Conservation (phyloP, 1,284 basidiomycete species). For the Malassezia sympodialis region DNA sequence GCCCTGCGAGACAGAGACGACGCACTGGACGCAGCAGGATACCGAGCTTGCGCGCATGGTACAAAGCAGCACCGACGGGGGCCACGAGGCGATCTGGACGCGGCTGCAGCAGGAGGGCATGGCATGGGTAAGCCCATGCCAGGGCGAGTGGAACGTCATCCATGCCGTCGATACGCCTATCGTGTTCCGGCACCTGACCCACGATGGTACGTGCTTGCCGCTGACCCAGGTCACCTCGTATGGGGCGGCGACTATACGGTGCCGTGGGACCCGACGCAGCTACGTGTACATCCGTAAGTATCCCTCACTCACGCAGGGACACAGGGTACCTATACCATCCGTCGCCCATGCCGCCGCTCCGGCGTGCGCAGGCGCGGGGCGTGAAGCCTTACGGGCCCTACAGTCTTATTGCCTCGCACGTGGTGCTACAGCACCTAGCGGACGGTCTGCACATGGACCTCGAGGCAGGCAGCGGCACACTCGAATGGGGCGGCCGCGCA, state of each 20-base stretch:
- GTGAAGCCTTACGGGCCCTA: conserved; percentile 9
- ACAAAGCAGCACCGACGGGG: conserved; percentile 17
- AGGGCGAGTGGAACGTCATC: conserved; percentile 41
- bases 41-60: conserved; percentile 12
- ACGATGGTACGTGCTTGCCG: neutral
- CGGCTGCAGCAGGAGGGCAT: conserved; percentile 27
- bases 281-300: conserved; percentile 19
- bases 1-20: neutral
- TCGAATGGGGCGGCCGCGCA: conserved; percentile 1
- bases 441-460: conserved; percentile 13
- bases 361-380: neutral
- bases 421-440: conserved; percentile 11
- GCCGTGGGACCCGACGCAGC: conserved; percentile 1
- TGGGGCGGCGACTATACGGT: conserved; percentile 15
- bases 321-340: conserved; percentile 17
- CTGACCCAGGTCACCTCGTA: conserved; percentile 5
- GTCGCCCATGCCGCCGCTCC: conserved; percentile 5
- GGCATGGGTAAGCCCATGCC: conserved; percentile 41
- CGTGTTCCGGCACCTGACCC: conserved; percentile 38
- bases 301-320: neutral
- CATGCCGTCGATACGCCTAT: conserved; percentile 41
- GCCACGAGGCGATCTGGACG: conserved; percentile 7
- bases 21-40: conserved; percentile 16
- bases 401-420: conserved; percentile 14
- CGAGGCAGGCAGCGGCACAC: conserved; percentile 2